phyloP scores from a whole-genome alignment of 2,329 filamentous ascomycete genomes.

The Monosporascus sp. region DNA sequence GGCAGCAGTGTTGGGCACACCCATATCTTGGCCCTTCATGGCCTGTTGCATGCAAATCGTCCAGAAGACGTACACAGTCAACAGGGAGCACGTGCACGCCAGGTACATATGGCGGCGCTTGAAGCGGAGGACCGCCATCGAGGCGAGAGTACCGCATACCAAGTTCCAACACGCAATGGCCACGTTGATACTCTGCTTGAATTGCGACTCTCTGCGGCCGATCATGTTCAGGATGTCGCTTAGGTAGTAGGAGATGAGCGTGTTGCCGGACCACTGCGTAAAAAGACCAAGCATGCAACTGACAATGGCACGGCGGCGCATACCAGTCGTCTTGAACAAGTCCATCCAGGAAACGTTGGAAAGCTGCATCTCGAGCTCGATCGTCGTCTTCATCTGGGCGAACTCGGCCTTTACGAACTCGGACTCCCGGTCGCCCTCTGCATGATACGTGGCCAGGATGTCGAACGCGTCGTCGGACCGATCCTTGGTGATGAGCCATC shows the following conservation, averaged over 20 bases:
- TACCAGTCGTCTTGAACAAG: constrained; percentile 34
- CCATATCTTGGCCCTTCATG: constrained; percentile 26
- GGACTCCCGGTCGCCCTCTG: constrained; percentile 39
- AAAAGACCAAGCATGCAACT: constrained; percentile 33
- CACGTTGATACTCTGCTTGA: constrained; percentile 42
- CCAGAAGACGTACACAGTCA: constrained; percentile 44
- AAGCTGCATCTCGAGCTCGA: constrained; percentile 45
- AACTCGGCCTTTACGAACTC: constrained; percentile 49
- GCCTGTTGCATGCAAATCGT: constrained; percentile 40
- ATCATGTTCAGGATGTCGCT: constrained; percentile 38
- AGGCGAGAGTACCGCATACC: constrained; percentile 34
- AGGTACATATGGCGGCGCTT: constrained; percentile 32
- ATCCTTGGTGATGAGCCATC: constrained; percentile 51
- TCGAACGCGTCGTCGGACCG: constrained; percentile 41
- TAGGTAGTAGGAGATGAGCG: constrained; percentile 36
- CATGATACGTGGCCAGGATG: constrained; percentile 41
- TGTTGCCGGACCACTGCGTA: constrained; percentile 36
- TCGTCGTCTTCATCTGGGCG: constrained; percentile 50
- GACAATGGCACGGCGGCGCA: constrained; percentile 34
- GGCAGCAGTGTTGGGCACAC: constrained; percentile 18
- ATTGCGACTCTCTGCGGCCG: constrained; percentile 33
- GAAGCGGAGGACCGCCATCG: constrained; percentile 34
- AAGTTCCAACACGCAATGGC: constrained; percentile 39
- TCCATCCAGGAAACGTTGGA: constrained; percentile 40
- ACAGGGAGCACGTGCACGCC: constrained; percentile 35